These are phyloP conservation scores for Wickerhamomyces queroliae DNA, from an alignment of 805 yeast species.

Conservation along the genomic window DNA sequence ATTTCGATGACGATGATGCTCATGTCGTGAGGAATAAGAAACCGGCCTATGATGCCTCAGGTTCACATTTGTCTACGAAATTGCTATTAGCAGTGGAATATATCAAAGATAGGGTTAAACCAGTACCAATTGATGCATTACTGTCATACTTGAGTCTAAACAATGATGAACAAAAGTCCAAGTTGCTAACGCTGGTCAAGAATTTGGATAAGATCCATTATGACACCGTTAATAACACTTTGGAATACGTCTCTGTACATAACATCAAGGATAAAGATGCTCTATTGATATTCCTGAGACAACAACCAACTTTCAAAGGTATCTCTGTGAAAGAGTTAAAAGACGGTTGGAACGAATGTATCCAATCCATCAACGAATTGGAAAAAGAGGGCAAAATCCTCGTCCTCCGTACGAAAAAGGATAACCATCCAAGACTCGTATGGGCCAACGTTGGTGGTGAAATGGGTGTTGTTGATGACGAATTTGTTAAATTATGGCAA, in stretches of 20 bases:
- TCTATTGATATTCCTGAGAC: constrained; percentile 62
- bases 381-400: constrained; percentile 74
- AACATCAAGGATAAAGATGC: constrained; percentile 81
- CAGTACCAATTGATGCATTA: constrained; percentile 61
- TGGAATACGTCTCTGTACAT: constrained; percentile 85
- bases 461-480: constrained; percentile 66
- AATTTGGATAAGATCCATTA: constrained; percentile 75
- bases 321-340: constrained; percentile 62
- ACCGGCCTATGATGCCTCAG: constrained; percentile 24
- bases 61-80: constrained; percentile 75
- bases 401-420: constrained; percentile 88
- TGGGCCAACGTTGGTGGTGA: constrained; percentile 87
- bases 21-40: constrained; percentile 18
- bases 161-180: constrained; percentile 47
- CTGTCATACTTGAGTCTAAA: constrained; percentile 54
- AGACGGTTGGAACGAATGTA: constrained; percentile 94
- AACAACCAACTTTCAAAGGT: constrained; percentile 86
- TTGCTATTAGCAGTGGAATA: constrained; percentile 88
- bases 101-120: constrained; percentile 63
- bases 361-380: constrained; percentile 68
- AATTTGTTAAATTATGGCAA: constrained; percentile 80
- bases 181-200: constrained; percentile 64
- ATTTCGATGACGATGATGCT: constrained; percentile 18
- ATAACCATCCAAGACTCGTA: constrained; percentile 83
- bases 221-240: constrained; percentile 53